phyloP scores from a whole-genome alignment of 2,329 filamentous ascomycete species.

The Neofusicoccum sp. region DNA sequence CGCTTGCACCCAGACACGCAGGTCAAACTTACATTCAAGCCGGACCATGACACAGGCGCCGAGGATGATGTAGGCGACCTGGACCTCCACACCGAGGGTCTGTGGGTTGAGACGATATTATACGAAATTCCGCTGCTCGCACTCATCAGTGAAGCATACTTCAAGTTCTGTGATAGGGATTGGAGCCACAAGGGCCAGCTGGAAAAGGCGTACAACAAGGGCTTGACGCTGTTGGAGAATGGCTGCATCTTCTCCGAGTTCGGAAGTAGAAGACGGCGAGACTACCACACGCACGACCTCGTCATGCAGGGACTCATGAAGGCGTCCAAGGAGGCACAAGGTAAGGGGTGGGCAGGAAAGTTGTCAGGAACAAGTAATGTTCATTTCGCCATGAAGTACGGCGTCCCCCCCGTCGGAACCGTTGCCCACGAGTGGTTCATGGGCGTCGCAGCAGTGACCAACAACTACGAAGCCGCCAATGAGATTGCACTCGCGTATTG shows the following conservation, averaged over 20 bases:
- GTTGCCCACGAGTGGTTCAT: conserved; percentile 99
- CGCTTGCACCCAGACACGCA: conserved; percentile 78
- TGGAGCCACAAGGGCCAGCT: conserved; percentile 89
- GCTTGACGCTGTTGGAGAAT: conserved; percentile 69
- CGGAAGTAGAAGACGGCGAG: conserved; percentile 80
- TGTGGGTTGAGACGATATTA: conserved; percentile 92
- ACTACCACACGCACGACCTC: conserved; percentile 92
- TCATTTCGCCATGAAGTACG: conserved; percentile 92
- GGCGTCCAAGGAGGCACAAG: conserved; percentile 69
- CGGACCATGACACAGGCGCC: conserved; percentile 54
- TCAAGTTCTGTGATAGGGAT: conserved; percentile 91
- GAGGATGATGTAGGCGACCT: conserved; percentile 69
- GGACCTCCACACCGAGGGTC: conserved; percentile 71
- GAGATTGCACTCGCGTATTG: conserved; percentile 83
- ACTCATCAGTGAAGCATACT: conserved; percentile 92
- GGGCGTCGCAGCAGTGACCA: conserved; percentile 88
- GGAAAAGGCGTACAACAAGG: conserved; percentile 80
- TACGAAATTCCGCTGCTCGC: conserved; percentile 96
- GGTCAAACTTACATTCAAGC: conserved; percentile 65
- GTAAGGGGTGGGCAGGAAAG: conserved; percentile 66
- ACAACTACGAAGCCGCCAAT: conserved; percentile 81
- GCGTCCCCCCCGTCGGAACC: conserved; percentile 80
- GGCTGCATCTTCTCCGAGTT: conserved; percentile 94
- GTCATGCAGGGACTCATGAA: conserved; percentile 83
- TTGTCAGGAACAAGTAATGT: conserved; percentile 93